Evolutionary conservation across 2,329 filamentous ascomycete genomes (phyloP), one percentile per base, ranked within the genome.

Genomic region (Aspergillus pseudonomiae): DNA sequence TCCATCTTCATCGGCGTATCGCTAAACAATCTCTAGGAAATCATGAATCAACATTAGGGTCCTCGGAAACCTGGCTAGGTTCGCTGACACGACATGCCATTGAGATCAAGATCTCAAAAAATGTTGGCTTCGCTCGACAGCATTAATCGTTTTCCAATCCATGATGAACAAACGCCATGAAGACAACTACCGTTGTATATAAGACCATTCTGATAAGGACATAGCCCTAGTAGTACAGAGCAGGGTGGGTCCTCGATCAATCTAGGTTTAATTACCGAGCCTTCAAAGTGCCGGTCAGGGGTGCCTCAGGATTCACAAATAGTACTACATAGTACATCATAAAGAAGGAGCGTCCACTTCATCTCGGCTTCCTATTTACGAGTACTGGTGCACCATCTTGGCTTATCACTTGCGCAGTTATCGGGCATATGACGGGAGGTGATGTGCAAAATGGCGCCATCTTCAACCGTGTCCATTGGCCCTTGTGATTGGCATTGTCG

Each of bases 381-480:
- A 32, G 11, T 24, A 6, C 26, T 12, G 10, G 34, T 55, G 7
- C 30, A 34, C 21, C 28, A 53, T 53, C 19, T 21, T 16, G 28
- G 50, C 10, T 30, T 36, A 39, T 55, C 28, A 32, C 41, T 48
- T 36, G 57, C 43, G 26, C 36, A 26, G 19, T 50, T 36, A 36
- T 59, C 39, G 30, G 43, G 24, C 50, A 56, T 61, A 63, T 58
- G 63, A 41, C 52, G 43, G 57, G 53, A 57, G 55, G 61, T 57
- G 68, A 62, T 63, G 62, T 62, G 65, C 61, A 48, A 56, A 68
- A 77, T 77, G 75, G 73, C 75, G 74, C 73, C 74, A 77, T 75
- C 69, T 59, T 46, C 52, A 53, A 36, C 57, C 32, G 61, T 63
- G 64, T 72, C 70, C 57, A 77, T 76, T 75, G 74, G 75, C 59